Conservation (phyloP, 1,139 yeast species). For the Kazachstania sp. region DNA sequence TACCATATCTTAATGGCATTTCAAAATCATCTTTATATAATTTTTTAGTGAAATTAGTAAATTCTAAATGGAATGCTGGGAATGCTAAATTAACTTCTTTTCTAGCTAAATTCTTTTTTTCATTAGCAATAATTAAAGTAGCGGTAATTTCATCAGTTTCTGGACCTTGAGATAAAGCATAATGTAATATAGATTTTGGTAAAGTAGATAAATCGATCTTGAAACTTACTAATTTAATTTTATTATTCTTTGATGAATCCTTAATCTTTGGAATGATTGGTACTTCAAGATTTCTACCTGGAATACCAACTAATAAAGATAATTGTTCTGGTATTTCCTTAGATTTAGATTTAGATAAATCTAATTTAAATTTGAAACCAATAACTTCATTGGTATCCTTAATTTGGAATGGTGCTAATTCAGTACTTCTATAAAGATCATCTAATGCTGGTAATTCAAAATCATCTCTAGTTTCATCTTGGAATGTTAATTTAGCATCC, state of each 20-base stretch:
- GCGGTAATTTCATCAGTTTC: slow-evolving; percentile 8
- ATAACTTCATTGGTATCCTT: slow-evolving; percentile 10
- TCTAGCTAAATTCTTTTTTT: slow-evolving; percentile 1
- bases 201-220: slow-evolving; percentile 9
- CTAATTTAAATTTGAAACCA: slow-evolving; percentile 16
- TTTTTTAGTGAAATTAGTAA: slow-evolving; percentile 1
- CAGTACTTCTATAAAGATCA: slow-evolving; percentile 4
- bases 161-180: slow-evolving; percentile 7
- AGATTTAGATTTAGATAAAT: slow-evolving; percentile 4
- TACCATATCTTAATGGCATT: slow-evolving; percentile 16
- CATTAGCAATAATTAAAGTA: slow-evolving; percentile 12
- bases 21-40: slow-evolving; percentile 1
- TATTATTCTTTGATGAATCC: slow-evolving; percentile 5
- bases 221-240: slow-evolving; percentile 5
- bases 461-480: neutral
- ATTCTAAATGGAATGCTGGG: slow-evolving; percentile 10
- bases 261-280: slow-evolving; percentile 10
- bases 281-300: slow-evolving; percentile 16
- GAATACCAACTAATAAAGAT: slow-evolving; percentile 18
- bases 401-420: slow-evolving; percentile 8
- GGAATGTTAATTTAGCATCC: slow-evolving; percentile 3
- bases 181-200: slow-evolving; percentile 9
- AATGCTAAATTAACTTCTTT: slow-evolving; percentile 3
- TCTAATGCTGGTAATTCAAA: slow-evolving; percentile 8
- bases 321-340: slow-evolving; percentile 16